These are phyloP conservation scores for Nephelium lappaceum DNA, from an alignment of 345 rosid genomes.

Conservation along the genomic window DNA sequence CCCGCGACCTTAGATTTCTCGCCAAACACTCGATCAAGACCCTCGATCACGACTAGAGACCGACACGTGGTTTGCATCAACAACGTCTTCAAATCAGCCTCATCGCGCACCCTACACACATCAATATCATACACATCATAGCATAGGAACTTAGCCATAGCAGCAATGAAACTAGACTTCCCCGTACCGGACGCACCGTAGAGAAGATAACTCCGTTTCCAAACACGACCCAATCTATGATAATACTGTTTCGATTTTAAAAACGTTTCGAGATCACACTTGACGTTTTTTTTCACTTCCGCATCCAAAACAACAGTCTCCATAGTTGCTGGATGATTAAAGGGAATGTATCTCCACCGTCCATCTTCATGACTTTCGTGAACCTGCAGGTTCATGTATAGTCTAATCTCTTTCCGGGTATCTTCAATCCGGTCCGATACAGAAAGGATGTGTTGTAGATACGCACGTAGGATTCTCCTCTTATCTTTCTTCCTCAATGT, in stretches of 20 bases:
- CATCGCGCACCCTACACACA: constrained; percentile 46
- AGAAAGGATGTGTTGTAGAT: constrained; percentile 61
- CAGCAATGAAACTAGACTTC: constrained; percentile 61
- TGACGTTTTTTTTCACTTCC: constrained; percentile 54
- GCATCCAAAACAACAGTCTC: constrained; percentile 63
- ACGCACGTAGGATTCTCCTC: constrained; percentile 61
- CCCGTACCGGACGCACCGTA: constrained; percentile 69
- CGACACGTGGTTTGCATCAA: constrained; percentile 48
- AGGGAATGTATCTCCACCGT: constrained; percentile 60
- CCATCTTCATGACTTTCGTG: constrained; percentile 15
- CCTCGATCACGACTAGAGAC: constrained; percentile 59
- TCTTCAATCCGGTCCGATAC: constrained; percentile 47
- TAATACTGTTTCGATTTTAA: constrained; percentile 65
- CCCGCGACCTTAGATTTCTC: constrained; percentile 35
- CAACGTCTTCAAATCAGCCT: constrained; percentile 53
- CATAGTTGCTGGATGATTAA: constrained; percentile 60
- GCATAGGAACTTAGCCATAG: constrained; percentile 56
- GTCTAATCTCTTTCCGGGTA: constrained; percentile 39
- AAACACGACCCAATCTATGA: constrained; percentile 60
- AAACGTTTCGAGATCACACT: constrained; percentile 62
- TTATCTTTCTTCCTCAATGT: constrained; percentile 55
- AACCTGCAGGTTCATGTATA: constrained; percentile 41
- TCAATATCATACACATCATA: constrained; percentile 67
- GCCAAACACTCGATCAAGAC: constrained; percentile 52
- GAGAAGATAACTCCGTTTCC: constrained; percentile 75